Base-by-base conservation (phyloP, 2,329 filamentous ascomycete genomes). In the Bipolaris sorokiniana region DNA sequence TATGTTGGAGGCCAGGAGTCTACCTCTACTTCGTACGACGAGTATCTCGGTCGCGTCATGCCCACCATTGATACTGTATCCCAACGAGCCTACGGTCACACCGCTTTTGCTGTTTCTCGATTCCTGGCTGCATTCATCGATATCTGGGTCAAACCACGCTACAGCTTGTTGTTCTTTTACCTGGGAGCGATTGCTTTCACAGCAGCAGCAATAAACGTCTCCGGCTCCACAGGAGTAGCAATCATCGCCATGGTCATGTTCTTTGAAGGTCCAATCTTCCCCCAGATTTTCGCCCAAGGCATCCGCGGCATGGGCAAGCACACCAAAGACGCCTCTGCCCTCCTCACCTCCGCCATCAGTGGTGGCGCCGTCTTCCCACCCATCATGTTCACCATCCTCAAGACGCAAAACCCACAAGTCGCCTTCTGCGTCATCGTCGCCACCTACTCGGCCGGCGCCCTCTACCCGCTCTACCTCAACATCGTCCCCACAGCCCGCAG, bases 1-100 rank as follows among this genome's bases (percentile, higher is more conserved):
- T 88, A 88, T 61, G 82, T 86, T 1, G 86, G 84, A 11, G 84
- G 80, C 0, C 85, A 88, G 68, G 86, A 88, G 73, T 80, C 81
- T 26, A 74, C 85, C 18, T 80, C 83, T 2, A 81, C 79, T 7
- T 77, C 76, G 11, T 83, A 84, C 50, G 65, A 72, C 22, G 64
- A 72, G 1, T 84, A 84, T 52, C 69, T 85, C 22, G 26, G 55
- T 1, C 54, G 68, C 3, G 76, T 81, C 6, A 71, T 74, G 13
- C 78, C 81, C 1, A 63, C 64, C 1, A 66, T 76, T 20, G 73
- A 79, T 52, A 3, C 48, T 15, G 67, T 72, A 10, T 73, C 83
- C 31, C 82, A 80, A 58, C 76, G 82, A 55, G 83, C 84, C 0
- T 76, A 87, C 26, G 84, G 79, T 0, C 85, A 86, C 63, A 82